phyloP scores from a whole-genome alignment of 2,329 filamentous ascomycete species.

The Epichloe brachyelytri region DNA sequence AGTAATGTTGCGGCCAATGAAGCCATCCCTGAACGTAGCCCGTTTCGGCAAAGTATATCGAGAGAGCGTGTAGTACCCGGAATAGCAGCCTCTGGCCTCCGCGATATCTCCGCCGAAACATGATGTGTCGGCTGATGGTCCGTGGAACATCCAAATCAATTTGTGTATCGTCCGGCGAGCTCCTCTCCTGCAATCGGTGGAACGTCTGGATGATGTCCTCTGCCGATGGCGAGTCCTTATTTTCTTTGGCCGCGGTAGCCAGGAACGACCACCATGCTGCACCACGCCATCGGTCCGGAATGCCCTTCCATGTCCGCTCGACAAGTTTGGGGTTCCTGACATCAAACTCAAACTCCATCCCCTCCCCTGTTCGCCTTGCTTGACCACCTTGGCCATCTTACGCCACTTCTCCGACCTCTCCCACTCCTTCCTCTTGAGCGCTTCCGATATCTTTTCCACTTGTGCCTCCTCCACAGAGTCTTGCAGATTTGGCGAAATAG shows the following conservation, averaged over 20 bases:
- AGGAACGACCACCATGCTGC: constrained; percentile 95
- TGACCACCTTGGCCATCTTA: constrained; percentile 48
- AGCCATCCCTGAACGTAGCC: constrained; percentile 98
- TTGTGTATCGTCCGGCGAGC: constrained; percentile 83
- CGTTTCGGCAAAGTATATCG: constrained; percentile 78
- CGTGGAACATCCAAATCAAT: constrained; percentile 95
- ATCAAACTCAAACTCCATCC: constrained; percentile 67
- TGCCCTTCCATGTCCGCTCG: constrained; percentile 92
- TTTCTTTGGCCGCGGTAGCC: constrained; percentile 56
- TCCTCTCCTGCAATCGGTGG: constrained; percentile 56
- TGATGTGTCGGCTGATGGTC: constrained; percentile 90
- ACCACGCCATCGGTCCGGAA: constrained; percentile 87
- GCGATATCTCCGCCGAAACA: constrained; percentile 86
- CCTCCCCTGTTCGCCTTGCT: constrained; percentile 38
- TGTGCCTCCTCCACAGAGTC: constrained; percentile 43
- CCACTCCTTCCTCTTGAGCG: constrained; percentile 49
- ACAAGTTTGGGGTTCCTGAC: constrained; percentile 71
- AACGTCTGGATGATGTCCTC: constrained; percentile 61
- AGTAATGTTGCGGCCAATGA: constrained; percentile 82
- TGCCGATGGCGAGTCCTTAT: constrained; percentile 48
- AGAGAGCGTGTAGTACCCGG: constrained; percentile 80
- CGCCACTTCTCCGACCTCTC: constrained; percentile 54
- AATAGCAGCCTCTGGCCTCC: constrained; percentile 88
- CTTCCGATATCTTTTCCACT: constrained; percentile 37
- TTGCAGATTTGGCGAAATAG: constrained; percentile 42